Evolutionary conservation across 2,329 filamentous ascomycete genomes (phyloP).

Genomic region (Trichoderma afroharzianum): DNA sequence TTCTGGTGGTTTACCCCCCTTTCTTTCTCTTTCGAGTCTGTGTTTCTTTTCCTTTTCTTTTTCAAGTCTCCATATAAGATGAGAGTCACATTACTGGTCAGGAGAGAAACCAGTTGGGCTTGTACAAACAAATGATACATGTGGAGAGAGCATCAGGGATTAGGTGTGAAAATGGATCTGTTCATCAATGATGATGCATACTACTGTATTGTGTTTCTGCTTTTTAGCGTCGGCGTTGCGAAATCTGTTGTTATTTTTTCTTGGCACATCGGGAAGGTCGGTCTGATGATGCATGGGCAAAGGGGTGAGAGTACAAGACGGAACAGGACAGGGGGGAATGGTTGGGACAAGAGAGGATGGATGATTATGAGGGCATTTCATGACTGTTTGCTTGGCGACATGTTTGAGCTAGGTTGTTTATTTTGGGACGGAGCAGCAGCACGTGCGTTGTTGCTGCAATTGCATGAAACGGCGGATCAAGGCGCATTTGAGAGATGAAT

Average conservation of each 20-base stretch:
- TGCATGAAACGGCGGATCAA: constrained; percentile 10
- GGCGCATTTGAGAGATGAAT: background rate
- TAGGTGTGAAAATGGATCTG: background rate
- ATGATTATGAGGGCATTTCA: background rate
- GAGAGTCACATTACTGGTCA: background rate
- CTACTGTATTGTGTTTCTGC: constrained; percentile 18
- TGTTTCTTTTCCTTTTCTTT: background rate
- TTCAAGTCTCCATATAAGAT: background rate
- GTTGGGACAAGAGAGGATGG: background rate
- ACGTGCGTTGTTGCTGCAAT: background rate
- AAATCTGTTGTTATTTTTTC: background rate
- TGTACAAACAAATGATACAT: constrained; percentile 13
- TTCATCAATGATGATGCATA: constrained; percentile 10
- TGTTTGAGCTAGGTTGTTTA: background rate
- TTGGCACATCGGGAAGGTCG: background rate
- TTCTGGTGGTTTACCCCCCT: background rate
- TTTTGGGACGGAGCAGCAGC: background rate
- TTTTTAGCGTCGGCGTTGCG: constrained; percentile 9
- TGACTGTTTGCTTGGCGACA: background rate
- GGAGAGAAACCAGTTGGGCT: background rate
- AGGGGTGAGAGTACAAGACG: background rate
- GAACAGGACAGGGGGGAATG: background rate
- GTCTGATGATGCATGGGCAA: constrained; percentile 3
- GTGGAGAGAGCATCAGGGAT: background rate
- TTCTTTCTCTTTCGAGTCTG: background rate